Base-by-base conservation (phyloP, 345 rosid genomes). In the Balakata baccata region DNA sequence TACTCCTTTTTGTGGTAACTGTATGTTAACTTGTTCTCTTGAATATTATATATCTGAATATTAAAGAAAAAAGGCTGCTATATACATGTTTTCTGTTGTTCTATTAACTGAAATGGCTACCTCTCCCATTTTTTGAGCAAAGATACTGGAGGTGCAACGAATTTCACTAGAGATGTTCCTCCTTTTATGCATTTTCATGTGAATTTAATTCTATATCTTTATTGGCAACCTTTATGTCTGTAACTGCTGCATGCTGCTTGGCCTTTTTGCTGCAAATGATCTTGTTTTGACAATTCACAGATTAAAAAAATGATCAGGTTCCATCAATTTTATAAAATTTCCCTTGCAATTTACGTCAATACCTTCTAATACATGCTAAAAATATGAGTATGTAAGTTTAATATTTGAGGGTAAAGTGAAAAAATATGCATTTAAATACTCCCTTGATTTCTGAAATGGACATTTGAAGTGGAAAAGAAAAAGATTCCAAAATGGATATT, bases 321-420 rank as follows among this genome's bases (percentile, higher is more conserved):
- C 2, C 34, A 29, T 29, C 34, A 29, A 29, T 17, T 65, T 45
- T 29, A 14, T 51, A 41, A 45, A 46, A 45, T 12, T 38, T 12
- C 11, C 51, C 3, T 10, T 16, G 53, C 56, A 37, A 49, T 11
- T 11, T 64, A 37, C 16, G 4, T 57, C 82, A 94, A 29, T 29
- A 29, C 34, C 34, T 2, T 29, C 34, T 29, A 1, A 29, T 29
- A 29, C 1, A 29, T 29, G 34, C 34, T 29, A 29, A 29, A 29
- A 29, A 29, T n/a, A 29, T 1, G 34, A 29, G 34, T 29, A 29
- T 29, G 34, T 29, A 29, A 29, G 34, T 29, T 29, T 29, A 29
- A 29, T 29, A 29, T 1, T 29, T 29, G 34, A 29, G 34, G 34
- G 34, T 29, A 29, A 29, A 29, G 34, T 29, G 2, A 29, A 29